Conservation (phyloP, 345 rosid genomes). For the Cardamine resedifolia region DNA sequence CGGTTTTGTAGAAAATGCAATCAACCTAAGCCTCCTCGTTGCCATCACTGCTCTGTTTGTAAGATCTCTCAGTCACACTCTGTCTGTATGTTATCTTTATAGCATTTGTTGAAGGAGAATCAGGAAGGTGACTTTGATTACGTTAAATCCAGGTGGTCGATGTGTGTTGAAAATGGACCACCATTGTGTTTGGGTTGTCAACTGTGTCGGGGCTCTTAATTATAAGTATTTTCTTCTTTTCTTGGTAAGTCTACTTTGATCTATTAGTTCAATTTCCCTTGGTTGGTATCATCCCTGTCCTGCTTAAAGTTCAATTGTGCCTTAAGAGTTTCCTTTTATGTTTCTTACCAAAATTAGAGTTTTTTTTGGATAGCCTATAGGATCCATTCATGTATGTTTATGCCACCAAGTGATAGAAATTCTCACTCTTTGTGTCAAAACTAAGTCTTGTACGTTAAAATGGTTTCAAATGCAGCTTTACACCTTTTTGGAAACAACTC, state of each 20-base stretch:
- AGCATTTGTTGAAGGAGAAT: conserved; percentile 1
- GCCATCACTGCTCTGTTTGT: conserved; percentile 99
- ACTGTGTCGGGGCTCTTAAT: conserved; percentile 93
- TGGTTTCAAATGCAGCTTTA: conserved; percentile 69
- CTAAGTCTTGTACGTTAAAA: not conserved
- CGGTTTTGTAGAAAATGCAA: conserved; percentile 89
- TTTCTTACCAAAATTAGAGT: not conserved
- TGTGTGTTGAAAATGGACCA: conserved; percentile 97
- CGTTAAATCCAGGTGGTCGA: conserved; percentile 66
- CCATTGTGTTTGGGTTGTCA: conserved; percentile 99
- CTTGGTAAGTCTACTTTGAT: conserved; percentile 61
- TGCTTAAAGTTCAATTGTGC: not conserved
- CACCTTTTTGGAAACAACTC: conserved; percentile 90
- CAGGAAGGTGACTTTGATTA: conserved; percentile 26
- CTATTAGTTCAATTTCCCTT: not conserved
- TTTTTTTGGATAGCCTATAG: not conserved
- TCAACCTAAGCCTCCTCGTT: conserved; percentile 90
- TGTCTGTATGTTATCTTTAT: not conserved
- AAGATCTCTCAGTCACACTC: conserved; percentile 34
- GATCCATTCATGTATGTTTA: not conserved
- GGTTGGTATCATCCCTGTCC: not conserved
- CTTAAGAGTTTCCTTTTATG: not conserved
- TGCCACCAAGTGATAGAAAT: not conserved
- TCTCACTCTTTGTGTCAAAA: not conserved
- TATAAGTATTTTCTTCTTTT: conserved; percentile 95